Percentiles rank a stretch among this genome's conserved stretches.
Conservation (phyloP, 1,139 yeast genomes). For the Pichiaceae sp. region DNA sequence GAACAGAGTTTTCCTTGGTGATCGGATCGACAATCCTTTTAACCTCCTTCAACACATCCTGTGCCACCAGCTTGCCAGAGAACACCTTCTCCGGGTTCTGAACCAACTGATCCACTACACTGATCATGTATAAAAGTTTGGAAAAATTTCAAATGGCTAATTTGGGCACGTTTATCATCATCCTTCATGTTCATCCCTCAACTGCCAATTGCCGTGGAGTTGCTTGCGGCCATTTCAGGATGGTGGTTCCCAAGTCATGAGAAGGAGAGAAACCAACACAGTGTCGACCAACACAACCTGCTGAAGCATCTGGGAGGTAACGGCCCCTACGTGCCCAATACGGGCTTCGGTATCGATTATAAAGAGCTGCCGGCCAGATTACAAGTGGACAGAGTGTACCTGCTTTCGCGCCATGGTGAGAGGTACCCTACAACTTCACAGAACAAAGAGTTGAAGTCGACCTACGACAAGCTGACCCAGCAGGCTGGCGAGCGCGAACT, state of each 20-base stretch:
- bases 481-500: neutral
- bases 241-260: constrained; percentile 1
- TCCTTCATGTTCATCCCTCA: neutral
- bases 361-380: constrained; percentile 38
- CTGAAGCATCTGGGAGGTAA: constrained; percentile 36
- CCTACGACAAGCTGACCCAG: constrained; percentile 13
- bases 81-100: constrained; percentile 15
- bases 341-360: constrained; percentile 33
- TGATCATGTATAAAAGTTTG: constrained; percentile 1
- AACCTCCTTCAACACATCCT: constrained; percentile 29
- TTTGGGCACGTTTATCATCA: neutral
- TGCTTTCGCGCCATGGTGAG: constrained; percentile 67
- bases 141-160: neutral
- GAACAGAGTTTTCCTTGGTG: constrained; percentile 42
- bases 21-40: constrained; percentile 60
- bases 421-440: constrained; percentile 36
- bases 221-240: constrained; percentile 1
- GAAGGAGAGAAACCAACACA: constrained; percentile 11
- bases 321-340: constrained; percentile 35
- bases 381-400: constrained; percentile 54
- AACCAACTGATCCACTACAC: constrained; percentile 10
- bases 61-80: constrained; percentile 14
- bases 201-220: neutral
- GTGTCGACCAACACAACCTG: constrained; percentile 18
- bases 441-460: constrained; percentile 10